Evolutionary conservation across 2,329 filamentous ascomycete genomes (phyloP), one percentile per base, ranked within the genome.

Genomic region (Pseudogymnoascus sp.): DNA sequence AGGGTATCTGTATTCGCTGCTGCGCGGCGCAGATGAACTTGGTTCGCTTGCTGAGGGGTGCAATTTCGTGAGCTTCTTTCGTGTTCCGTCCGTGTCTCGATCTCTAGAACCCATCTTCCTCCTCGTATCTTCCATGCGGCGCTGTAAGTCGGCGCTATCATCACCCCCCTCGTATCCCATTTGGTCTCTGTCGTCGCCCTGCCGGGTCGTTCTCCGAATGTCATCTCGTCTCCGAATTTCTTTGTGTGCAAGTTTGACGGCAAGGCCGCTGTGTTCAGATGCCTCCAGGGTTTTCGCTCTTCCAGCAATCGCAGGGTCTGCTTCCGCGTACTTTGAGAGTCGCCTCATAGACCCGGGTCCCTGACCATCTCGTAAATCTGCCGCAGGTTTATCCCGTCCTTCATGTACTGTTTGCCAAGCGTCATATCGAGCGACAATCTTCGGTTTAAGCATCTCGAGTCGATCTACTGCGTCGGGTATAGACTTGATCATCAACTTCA

Each of bases 361-460:
- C 28, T 34, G 28, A 2, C 28, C 49, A 34, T 56, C 49, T 16
- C 49, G 34, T 5, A 56, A 34, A 34, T 7, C 49, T 14, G 28
- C 49, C 9, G 49, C 49, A 7, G 16, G 9, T 56, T 34, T 11
- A 4, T 14, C 9, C 8, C 49, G 16, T 3, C 28, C 28, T 56
- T 21, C 28, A n/a, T 60, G 2, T 5, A n/a, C 77, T 63, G 84
- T 81, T 64, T 81, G 74, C 83, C 90, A 93, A 62, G 83, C 81
- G n/a, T 87, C 81, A 72, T 90, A 87, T 12, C 88, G 83, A 66
- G 81, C 82, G 53, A 88, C 85, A 62, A 99, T 89, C 16, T 87
- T 82, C 0, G 91, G 91, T 71, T 92, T 95, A 63, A 97, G 80
- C 7, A 81, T 77, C 74, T 97, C 93, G 31, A 99, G 80, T 5